These are phyloP conservation scores for Neurospora sp. DNA, from an alignment of 495 filamentous ascomycete species.

Conservation along the genomic window DNA sequence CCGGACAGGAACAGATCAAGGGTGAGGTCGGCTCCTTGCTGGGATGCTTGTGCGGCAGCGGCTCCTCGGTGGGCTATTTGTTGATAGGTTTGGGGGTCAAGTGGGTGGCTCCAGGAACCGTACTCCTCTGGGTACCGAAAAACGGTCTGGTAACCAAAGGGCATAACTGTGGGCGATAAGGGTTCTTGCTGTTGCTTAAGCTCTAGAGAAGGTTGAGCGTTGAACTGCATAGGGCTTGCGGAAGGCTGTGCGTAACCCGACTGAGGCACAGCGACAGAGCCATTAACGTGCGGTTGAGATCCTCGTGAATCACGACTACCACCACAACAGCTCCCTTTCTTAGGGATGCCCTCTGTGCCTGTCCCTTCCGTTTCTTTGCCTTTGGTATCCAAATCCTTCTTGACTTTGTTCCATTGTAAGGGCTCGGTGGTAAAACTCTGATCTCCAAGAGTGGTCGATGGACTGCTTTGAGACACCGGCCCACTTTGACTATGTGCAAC, in stretches of 20 bases:
- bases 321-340: constrained; percentile 3
- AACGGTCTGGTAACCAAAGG: constrained; percentile 13
- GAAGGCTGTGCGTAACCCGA: constrained; percentile 6
- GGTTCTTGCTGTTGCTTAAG: constrained; percentile 7
- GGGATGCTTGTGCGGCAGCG: neutral
- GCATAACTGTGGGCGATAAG: neutral
- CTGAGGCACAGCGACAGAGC: constrained; percentile 4
- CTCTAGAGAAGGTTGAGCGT: constrained; percentile 2
- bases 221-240: constrained; percentile 8
- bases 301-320: neutral
- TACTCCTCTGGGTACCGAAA: constrained; percentile 32
- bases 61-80: constrained; percentile 14
- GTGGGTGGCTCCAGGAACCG: constrained; percentile 33
- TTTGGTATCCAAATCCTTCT: neutral
- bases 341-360: neutral
- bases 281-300: neutral
- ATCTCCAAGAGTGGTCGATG: neutral
- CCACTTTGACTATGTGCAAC: neutral
- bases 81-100: constrained; percentile 29
- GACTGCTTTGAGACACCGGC: neutral
- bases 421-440: neutral
- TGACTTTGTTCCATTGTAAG: neutral
- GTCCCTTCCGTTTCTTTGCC: neutral
- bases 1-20: neutral
- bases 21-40: neutral